These are phyloP conservation scores for Coleophoma cylindrospora DNA, from an alignment of 2,329 filamentous ascomycete species.

Conservation along the genomic window DNA sequence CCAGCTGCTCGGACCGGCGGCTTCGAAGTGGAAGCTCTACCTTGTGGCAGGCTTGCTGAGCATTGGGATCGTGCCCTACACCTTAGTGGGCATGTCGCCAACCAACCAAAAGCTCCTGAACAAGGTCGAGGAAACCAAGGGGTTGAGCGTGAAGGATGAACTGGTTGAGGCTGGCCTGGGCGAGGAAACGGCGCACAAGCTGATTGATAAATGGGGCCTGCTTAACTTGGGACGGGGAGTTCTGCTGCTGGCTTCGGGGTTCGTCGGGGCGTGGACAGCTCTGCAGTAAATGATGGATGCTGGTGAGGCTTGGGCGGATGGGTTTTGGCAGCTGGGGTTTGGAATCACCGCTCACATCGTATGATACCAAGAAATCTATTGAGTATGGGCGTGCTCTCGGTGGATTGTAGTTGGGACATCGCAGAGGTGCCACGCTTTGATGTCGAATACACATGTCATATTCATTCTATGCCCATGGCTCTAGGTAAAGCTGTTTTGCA, in stretches of 20 bases:
- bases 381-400: too few relatives aligned
- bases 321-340: too few relatives aligned
- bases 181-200: slow-evolving; percentile 40
- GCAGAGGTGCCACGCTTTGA: too few relatives aligned
- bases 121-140: slow-evolving; percentile 35
- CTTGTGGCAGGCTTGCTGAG: slow-evolving; percentile 39
- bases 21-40: slow-evolving; percentile 29
- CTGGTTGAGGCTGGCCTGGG: slow-evolving; percentile 32
- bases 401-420: too few relatives aligned
- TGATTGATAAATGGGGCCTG: slow-evolving; percentile 51
- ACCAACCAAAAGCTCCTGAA: slow-evolving; percentile 42
- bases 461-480: too few relatives aligned
- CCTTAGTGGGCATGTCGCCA: slow-evolving; percentile 36
- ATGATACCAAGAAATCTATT: too few relatives aligned
- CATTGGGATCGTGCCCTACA: slow-evolving; percentile 46
- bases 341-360: too few relatives aligned
- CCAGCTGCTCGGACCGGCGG: slow-evolving; percentile 18
- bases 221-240: slow-evolving; percentile 42
- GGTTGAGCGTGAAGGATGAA: slow-evolving; percentile 29
- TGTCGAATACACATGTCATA: too few relatives aligned
- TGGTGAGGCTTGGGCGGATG: too few relatives aligned
- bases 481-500: too few relatives aligned
- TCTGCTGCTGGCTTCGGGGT: slow-evolving; percentile 20
- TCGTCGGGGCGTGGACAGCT: slow-evolving; percentile 20
- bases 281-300: too few relatives aligned